Base-by-base conservation (phyloP, 345 rosid genomes). In the Xanthoceras sorbifolium region DNA sequence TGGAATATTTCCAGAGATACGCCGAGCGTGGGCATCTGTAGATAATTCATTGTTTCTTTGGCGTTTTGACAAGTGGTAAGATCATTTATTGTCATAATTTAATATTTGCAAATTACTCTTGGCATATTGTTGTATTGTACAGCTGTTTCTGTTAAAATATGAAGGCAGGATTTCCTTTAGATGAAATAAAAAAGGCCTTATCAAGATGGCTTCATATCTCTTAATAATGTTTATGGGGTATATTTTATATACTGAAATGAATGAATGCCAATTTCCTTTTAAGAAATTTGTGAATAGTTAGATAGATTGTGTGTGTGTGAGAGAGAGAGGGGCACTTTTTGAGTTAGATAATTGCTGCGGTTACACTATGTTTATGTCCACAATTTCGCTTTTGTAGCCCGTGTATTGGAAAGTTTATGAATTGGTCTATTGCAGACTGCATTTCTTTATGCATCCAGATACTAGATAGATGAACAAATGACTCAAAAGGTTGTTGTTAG, bases 21-120 rank as follows among this genome's bases (percentile, higher is more conserved):
- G 92, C 50, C 82, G 97, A 72, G 99, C 97, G 6, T 95, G 99
- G 99, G 99, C 99, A 25, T 93, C 99, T 0, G 98, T 95, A 0
- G 98, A 95, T 48, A 93, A 90, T 80, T 90, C 97, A 50, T 73
- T 95, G 81, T 95, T 95, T 81, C 86, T 95, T 44, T 95, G 99
- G 99, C 94, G 94, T 76, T 95, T 95, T 76, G 99, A 95, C 81
- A 91, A 93, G 82, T 82, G 99, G 99, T 93, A 84, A 80, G 84
- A 29, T 65, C 18, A 63, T 72, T 15, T 63, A 36, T 40, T 32
- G 20, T 72, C 64, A 72, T 63, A 3, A 12, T 73, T 67, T 17
- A 62, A 28, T 62, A 12, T 26, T 61, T 61, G 6, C 6, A 5
- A 25, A 61, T 61, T 26, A 10, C n/a, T 55, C 10, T 14, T 54